Evolutionary conservation across 176 grass and related monocot genomes (phyloP), one percentile per base, ranked within the genome.

Genomic region (Aegilops bicornis): DNA sequence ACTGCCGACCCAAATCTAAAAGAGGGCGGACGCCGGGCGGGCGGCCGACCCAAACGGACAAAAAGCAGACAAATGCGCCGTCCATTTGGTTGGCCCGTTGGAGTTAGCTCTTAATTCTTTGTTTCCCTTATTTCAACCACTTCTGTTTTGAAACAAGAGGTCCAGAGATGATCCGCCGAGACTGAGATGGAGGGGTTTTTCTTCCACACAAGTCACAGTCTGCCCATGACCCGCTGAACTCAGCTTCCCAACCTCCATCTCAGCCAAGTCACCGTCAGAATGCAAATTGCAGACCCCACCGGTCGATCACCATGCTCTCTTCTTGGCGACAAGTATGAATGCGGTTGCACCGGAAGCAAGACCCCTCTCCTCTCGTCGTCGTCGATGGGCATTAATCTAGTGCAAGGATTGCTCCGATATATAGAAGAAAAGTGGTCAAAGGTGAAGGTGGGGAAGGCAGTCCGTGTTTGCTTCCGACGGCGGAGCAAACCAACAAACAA

Each of bases 201-300:
- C 54, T 74, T 47, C 23, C 33, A 83, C 79, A 82, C 80, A 68
- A 10, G 63, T 77, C 80, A n/a, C 24, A 19, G 42, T 88, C 79
- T 52, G 50, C 2, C 43, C 42, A 69, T 32, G 45, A 43, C 72
- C 47, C 13, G 9, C 39, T 50, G 7, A 2, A 10, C 27, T 9
- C 8, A 48, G 11, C 70, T n/a, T n/a, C n/a, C n/a, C n/a, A n/a
- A n/a, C n/a, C n/a, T n/a, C n/a, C n/a, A 42, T 75, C 72, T 48
- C 42, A 42, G 13, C 69, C 22, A 24, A 3, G 48, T 52, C 48
- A 19, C 16, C 48, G 48, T 52, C 16, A 7, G 50, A 54, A 19
- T 6, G 50, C 16, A 54, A 16, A 7, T 19, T 54, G 5, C 16
- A 54, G 50, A 54, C 50, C 50, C 50, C 50, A 19, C 50, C 16